These are phyloP conservation scores for Bonia amplexicaulis DNA, from an alignment of 176 grass and related monocot species.

Conservation along the genomic window DNA sequence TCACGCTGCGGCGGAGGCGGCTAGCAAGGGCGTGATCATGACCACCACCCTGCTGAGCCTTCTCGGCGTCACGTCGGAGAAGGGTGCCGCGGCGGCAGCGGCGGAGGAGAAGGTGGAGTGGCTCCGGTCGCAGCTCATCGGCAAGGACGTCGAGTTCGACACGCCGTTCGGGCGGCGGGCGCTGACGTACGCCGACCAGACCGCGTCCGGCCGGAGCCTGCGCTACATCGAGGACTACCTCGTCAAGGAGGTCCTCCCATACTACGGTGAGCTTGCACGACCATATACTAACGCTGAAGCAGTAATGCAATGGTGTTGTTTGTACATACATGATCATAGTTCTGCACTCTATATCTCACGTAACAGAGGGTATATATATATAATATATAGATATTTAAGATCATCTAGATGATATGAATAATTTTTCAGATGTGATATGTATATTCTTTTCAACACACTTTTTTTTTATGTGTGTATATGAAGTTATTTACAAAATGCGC, in stretches of 20 bases:
- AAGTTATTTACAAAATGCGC: too few species aligned
- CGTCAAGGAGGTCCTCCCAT: conserved; percentile 63
- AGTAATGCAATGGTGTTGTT: too few species aligned
- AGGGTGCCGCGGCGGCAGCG: neutral
- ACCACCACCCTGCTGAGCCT: conserved; percentile 23
- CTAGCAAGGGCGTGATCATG: conserved; percentile 2
- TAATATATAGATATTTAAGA: too few species aligned
- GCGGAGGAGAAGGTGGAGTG: conserved; percentile 51
- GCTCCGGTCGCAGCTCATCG: conserved; percentile 68
- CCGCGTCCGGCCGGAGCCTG: conserved; percentile 68
- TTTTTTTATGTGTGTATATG: too few species aligned
- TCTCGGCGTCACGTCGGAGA: conserved; percentile 1
- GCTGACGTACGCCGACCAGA: conserved; percentile 76
- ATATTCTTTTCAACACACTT: too few species aligned
- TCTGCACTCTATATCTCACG: too few species aligned
- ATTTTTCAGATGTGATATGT: too few species aligned
- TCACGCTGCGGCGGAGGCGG: neutral
- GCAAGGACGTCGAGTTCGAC: conserved; percentile 47
- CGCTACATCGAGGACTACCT: conserved; percentile 71
- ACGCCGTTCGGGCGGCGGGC: conserved; percentile 60
- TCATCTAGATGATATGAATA: too few species aligned
- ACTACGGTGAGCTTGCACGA: conserved; percentile 43
- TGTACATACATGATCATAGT: too few species aligned
- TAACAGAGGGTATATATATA: too few species aligned
- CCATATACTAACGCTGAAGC: neutral